These are phyloP conservation scores for Neofusicoccum laricinum DNA, from an alignment of 2,329 filamentous ascomycete species.

Conservation along the genomic window DNA sequence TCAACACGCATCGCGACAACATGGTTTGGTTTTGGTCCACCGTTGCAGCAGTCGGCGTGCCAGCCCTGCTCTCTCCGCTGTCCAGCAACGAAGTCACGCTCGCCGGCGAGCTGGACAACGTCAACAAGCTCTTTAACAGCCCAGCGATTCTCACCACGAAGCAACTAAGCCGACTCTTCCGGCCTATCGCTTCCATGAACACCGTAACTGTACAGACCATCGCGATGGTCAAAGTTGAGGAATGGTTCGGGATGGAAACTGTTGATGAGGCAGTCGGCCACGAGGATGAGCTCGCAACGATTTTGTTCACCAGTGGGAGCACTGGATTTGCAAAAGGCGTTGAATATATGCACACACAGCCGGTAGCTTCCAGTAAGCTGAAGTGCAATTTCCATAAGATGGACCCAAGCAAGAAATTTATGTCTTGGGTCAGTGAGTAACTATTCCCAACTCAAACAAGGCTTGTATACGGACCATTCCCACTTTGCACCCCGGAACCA, in stretches of 20 bases:
- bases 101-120: slow-evolving; percentile 10
- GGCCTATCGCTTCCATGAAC: background rate
- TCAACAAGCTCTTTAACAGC: slow-evolving; percentile 11
- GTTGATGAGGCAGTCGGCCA: background rate
- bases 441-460: background rate
- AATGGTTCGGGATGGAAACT: background rate
- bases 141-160: slow-evolving; percentile 12
- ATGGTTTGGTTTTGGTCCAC: slow-evolving; percentile 14
- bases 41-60: slow-evolving; percentile 6
- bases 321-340: slow-evolving; percentile 54
- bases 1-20: slow-evolving; percentile 12
- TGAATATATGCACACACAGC: slow-evolving; percentile 41
- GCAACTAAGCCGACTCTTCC: background rate
- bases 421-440: slow-evolving; percentile 18
- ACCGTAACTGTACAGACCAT: background rate
- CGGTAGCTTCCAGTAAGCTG: slow-evolving; percentile 27
- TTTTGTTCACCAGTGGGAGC: slow-evolving; percentile 36
- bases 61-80: slow-evolving; percentile 9
- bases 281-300: background rate
- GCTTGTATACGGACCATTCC: background rate
- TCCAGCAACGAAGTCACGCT: slow-evolving; percentile 13
- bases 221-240: background rate
- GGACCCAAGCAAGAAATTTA: slow-evolving; percentile 9
- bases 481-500: background rate
- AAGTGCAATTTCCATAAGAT: background rate